Percentiles rank a stretch among this genome's conserved stretches.
Conservation (phyloP, 2,329 filamentous ascomycete genomes). For the Biscogniauxia sp. region DNA sequence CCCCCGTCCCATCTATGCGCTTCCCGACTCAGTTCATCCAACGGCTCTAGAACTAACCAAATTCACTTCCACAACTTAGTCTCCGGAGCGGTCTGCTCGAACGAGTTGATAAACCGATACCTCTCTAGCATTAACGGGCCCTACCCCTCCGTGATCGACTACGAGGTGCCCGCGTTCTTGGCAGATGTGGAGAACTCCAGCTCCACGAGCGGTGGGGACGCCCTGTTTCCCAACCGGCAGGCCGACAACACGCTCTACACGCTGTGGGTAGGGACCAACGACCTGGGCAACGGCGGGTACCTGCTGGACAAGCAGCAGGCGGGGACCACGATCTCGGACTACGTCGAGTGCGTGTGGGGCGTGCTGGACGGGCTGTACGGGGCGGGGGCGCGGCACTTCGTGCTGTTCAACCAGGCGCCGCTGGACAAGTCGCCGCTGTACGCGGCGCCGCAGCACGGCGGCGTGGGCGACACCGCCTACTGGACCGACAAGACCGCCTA, state of each 20-base stretch:
- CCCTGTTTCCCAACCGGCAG: slow-evolving; percentile 44
- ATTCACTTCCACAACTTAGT: slow-evolving; percentile 37
- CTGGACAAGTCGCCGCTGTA: slow-evolving; percentile 69
- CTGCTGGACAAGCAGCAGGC: slow-evolving; percentile 61
- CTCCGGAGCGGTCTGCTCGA: slow-evolving; percentile 69
- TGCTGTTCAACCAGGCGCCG: slow-evolving; percentile 68
- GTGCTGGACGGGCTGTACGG: slow-evolving; percentile 62
- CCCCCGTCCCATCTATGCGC: not conserved
- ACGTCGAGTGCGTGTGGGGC: slow-evolving; percentile 65
- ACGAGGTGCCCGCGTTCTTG: slow-evolving; percentile 57
- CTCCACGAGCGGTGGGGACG: slow-evolving; percentile 20
- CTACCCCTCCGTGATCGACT: slow-evolving; percentile 63
- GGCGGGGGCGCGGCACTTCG: slow-evolving; percentile 66
- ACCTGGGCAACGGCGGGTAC: slow-evolving; percentile 66
- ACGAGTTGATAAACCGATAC: slow-evolving; percentile 59
- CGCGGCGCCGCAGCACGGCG: slow-evolving; percentile 44
- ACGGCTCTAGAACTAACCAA: not conserved
- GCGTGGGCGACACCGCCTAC: slow-evolving; percentile 33
- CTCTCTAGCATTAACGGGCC: slow-evolving; percentile 47
- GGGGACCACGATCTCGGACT: slow-evolving; percentile 58
- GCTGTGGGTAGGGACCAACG: slow-evolving; percentile 81
- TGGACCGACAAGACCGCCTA: slow-evolving; percentile 28
- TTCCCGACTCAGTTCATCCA: not conserved
- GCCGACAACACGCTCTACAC: slow-evolving; percentile 66
- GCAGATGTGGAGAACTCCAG: slow-evolving; percentile 43